Evolutionary conservation across 768 basidiomycete species (phyloP), one percentile per base, ranked within the genome.

Genomic region (Royoungia palumana): DNA sequence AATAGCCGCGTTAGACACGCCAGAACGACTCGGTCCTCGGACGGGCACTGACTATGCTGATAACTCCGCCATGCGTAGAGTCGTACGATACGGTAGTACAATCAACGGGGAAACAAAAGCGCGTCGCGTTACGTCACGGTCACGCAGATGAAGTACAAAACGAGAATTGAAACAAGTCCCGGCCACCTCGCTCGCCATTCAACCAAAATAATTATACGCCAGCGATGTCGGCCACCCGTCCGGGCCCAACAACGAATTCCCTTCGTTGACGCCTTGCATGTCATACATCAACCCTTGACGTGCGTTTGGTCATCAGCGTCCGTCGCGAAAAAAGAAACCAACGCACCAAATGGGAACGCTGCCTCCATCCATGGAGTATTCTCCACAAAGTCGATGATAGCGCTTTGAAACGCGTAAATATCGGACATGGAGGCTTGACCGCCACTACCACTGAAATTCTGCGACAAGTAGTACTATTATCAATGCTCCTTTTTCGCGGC

Each of bases 261-360:
- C 58, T 10, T 61, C 49, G 69, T 82, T 80, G 57, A 90, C 85
- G 42, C 75, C 74, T 41, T 70, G 66, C 72, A 84, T 70, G 51
- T 80, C 64, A 34, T 71, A 59, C 76, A 87, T 80, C 30, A 73
- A 67, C 57, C 82, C 85, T 83, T 34, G 24, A 7, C 2, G 35
- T 16, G 20, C 5, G 14, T 45, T 30, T 1, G 34, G 39, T 34
- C 12, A n/a, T 32, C 8, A 32, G 11, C 12, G 7, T 9, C 43
- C 30, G 17, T 35, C 17, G 6, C 6, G 32, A 21, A 30, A 34
- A 4, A 40, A 25, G 28, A 4, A 42, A n/a, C 20, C 11, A 7
- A 70, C 80, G 41, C 54, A 86, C 89, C 87, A 56, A 89, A 91
- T 20, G 75, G 75, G 58, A 79, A 79, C 59, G 80, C 77, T 2